Percentiles rank a stretch among this genome's conserved stretches.
phyloP scores from a whole-genome alignment of 805 yeast genomes.

The Yamadazyma takamatsuzukensis region DNA sequence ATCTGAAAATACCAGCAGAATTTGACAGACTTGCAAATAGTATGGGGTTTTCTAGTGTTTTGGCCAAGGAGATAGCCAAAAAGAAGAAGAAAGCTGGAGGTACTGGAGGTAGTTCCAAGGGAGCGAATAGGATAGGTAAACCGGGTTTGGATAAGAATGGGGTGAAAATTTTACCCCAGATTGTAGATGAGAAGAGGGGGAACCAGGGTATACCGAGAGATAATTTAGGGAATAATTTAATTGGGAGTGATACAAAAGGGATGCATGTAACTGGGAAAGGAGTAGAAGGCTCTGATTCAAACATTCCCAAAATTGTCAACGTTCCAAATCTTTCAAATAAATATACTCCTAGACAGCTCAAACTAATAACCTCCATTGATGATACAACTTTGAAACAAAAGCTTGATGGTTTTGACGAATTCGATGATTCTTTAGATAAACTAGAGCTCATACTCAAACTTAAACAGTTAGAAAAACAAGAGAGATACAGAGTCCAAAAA shows the following conservation, averaged over 20 bases:
- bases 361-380: constrained; percentile 13
- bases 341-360: constrained; percentile 1
- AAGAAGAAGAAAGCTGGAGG: constrained; percentile 19
- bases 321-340: not conserved
- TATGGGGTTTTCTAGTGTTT: constrained; percentile 49
- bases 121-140: too few relatives aligned
- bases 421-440: constrained; percentile 11
- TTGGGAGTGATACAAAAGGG: not conserved
- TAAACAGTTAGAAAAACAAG: constrained; percentile 13
- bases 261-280: not conserved
- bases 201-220: not conserved
- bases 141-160: not conserved
- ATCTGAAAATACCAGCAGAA: too few relatives aligned
- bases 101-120: too few relatives aligned
- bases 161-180: not conserved
- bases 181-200: not conserved
- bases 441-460: constrained; percentile 17
- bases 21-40: not conserved
- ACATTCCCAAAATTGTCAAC: not conserved
- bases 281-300: not conserved
- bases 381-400: constrained; percentile 22
- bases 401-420: constrained; percentile 18
- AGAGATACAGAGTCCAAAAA: constrained; percentile 21
- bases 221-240: not conserved
- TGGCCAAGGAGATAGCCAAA: constrained; percentile 47